Evolutionary conservation across 192 early-diverging fungal species (phyloP).

Genomic region (Umbelopsis sp.): DNA sequence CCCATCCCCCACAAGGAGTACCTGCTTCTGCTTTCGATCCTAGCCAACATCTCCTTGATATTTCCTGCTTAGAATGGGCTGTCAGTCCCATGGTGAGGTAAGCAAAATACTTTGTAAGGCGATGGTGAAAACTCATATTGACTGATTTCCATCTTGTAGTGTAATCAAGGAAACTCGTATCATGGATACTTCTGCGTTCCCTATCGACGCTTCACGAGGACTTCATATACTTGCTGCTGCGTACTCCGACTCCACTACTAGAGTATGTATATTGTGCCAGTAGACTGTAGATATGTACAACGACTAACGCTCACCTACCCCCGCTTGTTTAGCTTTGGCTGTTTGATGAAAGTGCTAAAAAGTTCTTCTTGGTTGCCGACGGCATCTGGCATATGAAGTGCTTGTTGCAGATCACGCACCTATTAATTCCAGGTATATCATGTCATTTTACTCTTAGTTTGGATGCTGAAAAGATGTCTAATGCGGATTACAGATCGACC

Average conservation of each 20-base stretch:
- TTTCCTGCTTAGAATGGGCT: conserved; percentile 53
- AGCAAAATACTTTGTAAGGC: background rate
- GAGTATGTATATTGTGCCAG: conserved; percentile 34
- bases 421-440: conserved; percentile 33
- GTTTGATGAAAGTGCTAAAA: conserved; percentile 53
- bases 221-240: conserved; percentile 66
- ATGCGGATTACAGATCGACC: background rate
- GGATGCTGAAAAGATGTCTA: conserved; percentile 15
- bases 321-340: conserved; percentile 51
- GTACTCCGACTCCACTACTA: conserved; percentile 72
- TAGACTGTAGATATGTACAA: too few relatives aligned
- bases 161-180: conserved; percentile 69
- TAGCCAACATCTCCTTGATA: background rate
- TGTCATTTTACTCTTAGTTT: background rate
- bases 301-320: background rate
- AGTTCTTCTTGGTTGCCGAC: conserved; percentile 53
- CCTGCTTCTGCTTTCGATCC: background rate
- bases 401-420: conserved; percentile 60
- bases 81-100: conserved; percentile 48
- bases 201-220: conserved; percentile 24
- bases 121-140: background rate
- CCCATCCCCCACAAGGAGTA: conserved; percentile 20
- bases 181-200: conserved; percentile 70
- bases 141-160: conserved; percentile 21
- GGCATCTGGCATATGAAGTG: conserved; percentile 63